phyloP scores from a whole-genome alignment of 495 filamentous ascomycete genomes.

The Terfezia boudieri region DNA sequence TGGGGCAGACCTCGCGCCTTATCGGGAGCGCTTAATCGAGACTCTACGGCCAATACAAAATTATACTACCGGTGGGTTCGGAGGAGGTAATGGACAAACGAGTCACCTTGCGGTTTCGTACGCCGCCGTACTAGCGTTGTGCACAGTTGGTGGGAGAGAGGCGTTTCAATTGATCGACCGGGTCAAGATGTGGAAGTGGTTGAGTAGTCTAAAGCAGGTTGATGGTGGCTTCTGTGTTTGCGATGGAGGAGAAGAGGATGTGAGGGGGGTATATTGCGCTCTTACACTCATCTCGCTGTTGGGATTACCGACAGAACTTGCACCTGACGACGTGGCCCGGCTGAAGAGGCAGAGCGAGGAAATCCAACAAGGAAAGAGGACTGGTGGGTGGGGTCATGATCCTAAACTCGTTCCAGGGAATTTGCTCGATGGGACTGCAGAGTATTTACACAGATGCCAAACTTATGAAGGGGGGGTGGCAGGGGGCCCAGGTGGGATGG shows the following conservation, averaged over 20 bases:
- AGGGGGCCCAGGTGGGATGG: constrained; percentile 44
- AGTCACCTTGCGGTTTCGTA: constrained; percentile 80
- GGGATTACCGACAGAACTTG: constrained; percentile 55
- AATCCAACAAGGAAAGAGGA: not conserved
- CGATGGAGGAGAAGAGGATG: constrained; percentile 70
- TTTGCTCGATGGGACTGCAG: constrained; percentile 44
- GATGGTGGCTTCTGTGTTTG: constrained; percentile 69
- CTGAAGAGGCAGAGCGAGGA: constrained; percentile 14
- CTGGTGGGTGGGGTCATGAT: constrained; percentile 11
- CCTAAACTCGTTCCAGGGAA: constrained; percentile 16
- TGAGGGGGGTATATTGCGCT: constrained; percentile 83
- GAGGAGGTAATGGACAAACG: constrained; percentile 74
- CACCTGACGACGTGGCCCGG: constrained; percentile 25
- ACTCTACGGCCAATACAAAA: constrained; percentile 69
- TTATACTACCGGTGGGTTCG: constrained; percentile 52
- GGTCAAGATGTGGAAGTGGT: constrained; percentile 67
- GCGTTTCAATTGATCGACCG: constrained; percentile 58
- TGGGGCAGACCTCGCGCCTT: constrained; percentile 49
- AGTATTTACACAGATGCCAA: constrained; percentile 72
- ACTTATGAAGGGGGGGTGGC: constrained; percentile 87
- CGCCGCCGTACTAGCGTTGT: constrained; percentile 53
- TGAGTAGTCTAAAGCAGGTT: constrained; percentile 58
- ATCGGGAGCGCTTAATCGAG: constrained; percentile 41
- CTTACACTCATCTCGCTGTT: constrained; percentile 62
- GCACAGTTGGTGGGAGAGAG: constrained; percentile 50